phyloP scores from a whole-genome alignment of 495 filamentous ascomycete species.

The Parmelia sp. region DNA sequence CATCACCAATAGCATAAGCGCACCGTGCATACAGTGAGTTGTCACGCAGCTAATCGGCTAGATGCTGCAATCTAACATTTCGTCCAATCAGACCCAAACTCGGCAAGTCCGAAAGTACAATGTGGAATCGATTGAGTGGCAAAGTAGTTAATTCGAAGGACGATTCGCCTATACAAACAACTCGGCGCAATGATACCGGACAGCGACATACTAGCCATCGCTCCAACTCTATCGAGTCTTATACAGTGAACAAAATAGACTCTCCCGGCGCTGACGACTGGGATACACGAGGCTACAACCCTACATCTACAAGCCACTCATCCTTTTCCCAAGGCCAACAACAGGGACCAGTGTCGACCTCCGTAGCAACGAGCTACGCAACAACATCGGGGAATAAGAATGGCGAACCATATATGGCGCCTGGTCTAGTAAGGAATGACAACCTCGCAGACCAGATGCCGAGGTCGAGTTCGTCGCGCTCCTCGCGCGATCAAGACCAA shows the following conservation, averaged over 20 bases:
- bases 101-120: constrained; percentile 16
- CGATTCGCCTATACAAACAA: constrained; percentile 13
- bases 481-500: constrained; percentile 8
- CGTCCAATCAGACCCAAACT: constrained; percentile 21
- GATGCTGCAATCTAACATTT: constrained; percentile 8
- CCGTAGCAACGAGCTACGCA: constrained; percentile 48
- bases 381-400: constrained; percentile 42
- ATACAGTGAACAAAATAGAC: constrained; percentile 39
- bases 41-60: constrained; percentile 18
- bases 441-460: constrained; percentile 25
- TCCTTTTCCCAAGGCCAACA: constrained; percentile 36
- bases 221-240: constrained; percentile 33
- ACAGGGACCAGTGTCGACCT: constrained; percentile 41
- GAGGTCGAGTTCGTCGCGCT: constrained; percentile 22
- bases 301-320: constrained; percentile 27
- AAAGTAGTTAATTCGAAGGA: constrained; percentile 30
- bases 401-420: constrained; percentile 27
- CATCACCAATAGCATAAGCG: constrained; percentile 1
- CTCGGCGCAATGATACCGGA: constrained; percentile 24
- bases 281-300: constrained; percentile 30
- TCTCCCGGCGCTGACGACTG: constrained; percentile 51
- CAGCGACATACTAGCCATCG: constrained; percentile 19
- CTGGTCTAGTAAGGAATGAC: constrained; percentile 22
- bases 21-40: constrained; percentile 17
- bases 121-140: constrained; percentile 38